Percentiles rank a stretch among this genome's conserved stretches.
Evolutionary conservation across 108 stramenopile genomes (phyloP).

Genomic region (Cyclotella cryptica): DNA sequence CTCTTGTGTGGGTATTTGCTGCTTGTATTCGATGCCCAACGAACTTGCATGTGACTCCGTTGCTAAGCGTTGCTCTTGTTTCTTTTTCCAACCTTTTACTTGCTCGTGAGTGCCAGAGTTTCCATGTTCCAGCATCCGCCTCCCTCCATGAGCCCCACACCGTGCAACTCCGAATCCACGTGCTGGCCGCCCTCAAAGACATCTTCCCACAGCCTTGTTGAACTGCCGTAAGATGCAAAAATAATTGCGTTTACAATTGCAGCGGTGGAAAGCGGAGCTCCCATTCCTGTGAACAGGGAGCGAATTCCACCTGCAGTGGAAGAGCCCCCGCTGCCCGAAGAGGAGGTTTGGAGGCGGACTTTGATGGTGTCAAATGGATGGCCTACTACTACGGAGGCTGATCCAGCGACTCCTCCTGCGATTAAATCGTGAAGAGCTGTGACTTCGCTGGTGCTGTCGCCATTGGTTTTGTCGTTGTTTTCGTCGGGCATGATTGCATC

Average conservation of each 20-base stretch:
- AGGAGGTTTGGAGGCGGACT: constrained; percentile 57
- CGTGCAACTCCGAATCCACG: constrained; percentile 23
- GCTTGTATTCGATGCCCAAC: neutral
- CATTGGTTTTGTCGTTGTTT: constrained; percentile 13
- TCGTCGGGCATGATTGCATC: constrained; percentile 7
- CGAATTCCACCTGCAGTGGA: constrained; percentile 23
- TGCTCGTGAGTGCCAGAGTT: constrained; percentile 43
- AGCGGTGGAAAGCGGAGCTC: constrained; percentile 83
- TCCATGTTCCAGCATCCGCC: constrained; percentile 46
- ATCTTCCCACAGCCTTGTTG: constrained; percentile 76
- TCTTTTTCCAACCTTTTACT: constrained; percentile 22
- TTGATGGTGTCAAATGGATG: constrained; percentile 96
- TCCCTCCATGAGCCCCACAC: constrained; percentile 21
- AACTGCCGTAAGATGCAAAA: constrained; percentile 85
- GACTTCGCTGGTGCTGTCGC: constrained; percentile 49
- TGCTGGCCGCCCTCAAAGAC: constrained; percentile 35
- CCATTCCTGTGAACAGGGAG: constrained; percentile 90
- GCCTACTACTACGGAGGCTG: constrained; percentile 83
- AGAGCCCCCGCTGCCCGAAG: constrained; percentile 8
- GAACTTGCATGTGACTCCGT: neutral
- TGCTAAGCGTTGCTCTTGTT: neutral
- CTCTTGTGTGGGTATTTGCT: neutral
- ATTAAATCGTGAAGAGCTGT: constrained; percentile 83
- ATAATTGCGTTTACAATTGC: constrained; percentile 88
- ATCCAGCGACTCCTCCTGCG: constrained; percentile 86